Conservation (phyloP, 2,329 filamentous ascomycete genomes). For the Blumeriella jaapii region DNA sequence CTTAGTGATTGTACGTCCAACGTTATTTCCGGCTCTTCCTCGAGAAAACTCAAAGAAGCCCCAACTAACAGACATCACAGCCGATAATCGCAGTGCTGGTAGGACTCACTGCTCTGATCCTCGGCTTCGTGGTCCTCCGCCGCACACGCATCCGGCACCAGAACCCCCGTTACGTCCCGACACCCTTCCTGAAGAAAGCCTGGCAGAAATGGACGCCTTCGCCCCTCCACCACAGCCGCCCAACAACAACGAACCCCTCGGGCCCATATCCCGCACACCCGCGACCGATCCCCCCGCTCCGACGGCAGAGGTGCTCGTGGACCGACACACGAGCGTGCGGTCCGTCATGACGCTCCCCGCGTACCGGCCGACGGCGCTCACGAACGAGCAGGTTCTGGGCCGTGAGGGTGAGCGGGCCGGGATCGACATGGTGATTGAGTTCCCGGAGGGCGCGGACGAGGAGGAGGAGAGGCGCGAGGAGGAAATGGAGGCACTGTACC, state of each 20-base stretch:
- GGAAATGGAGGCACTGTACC: constrained; percentile 88
- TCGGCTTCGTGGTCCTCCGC: constrained; percentile 24
- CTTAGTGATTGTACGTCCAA: too few relatives aligned
- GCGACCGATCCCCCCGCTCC: constrained; percentile 5
- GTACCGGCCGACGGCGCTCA: constrained; percentile 62
- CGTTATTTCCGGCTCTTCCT: too few relatives aligned
- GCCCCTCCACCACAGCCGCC: constrained; percentile 16
- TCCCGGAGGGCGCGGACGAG: constrained; percentile 68
- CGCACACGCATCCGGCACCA: constrained; percentile 32
- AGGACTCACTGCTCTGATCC: constrained; percentile 14
- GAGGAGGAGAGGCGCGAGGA: constrained; percentile 69
- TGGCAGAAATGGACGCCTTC: constrained; percentile 38
- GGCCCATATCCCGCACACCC: constrained; percentile 27
- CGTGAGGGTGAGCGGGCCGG: constrained; percentile 85
- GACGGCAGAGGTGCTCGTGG: constrained; percentile 36
- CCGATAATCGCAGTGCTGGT: constrained; percentile 10
- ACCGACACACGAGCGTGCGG: constrained; percentile 75
- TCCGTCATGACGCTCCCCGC: constrained; percentile 91
- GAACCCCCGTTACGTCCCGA: constrained; percentile 40
- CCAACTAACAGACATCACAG: constrained; percentile 4
- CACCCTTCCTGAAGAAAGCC: constrained; percentile 36
- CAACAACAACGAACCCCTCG: constrained; percentile 29
- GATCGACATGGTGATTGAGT: constrained; percentile 81
- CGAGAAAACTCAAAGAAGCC: too few relatives aligned
- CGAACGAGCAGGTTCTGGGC: constrained; percentile 72